A percentile compares a stretch with the other conserved stretches of the same genome.
These are phyloP conservation scores for Entomortierella parvispora DNA, from an alignment of 192 early-diverging fungal species.

Conservation along the genomic window DNA sequence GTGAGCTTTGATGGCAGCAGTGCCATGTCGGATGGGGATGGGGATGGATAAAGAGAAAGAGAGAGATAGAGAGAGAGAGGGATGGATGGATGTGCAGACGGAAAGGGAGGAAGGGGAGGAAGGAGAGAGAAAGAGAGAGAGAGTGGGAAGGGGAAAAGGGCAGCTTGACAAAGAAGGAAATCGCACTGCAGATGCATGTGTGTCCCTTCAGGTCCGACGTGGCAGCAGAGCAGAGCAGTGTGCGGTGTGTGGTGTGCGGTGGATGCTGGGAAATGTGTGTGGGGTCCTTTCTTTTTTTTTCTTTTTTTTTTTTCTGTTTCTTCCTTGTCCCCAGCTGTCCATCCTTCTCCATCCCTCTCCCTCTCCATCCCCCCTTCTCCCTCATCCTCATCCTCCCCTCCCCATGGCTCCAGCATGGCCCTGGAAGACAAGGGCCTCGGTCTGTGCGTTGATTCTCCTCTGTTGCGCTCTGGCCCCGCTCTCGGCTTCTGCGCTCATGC, in stretches of 20 bases:
- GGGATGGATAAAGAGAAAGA: background rate
- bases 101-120: constrained; percentile 2
- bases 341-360: background rate
- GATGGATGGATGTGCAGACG: background rate
- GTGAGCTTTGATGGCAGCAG: constrained; percentile 43
- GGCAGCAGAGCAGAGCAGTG: too few relatives aligned
- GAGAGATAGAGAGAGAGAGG: background rate
- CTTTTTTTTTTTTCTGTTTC: background rate
- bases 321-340: background rate
- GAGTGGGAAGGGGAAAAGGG: background rate
- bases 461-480: constrained; percentile 8
- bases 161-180: background rate
- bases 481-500: background rate
- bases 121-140: background rate
- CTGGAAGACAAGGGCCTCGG: constrained; percentile 6
- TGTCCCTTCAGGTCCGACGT: too few relatives aligned
- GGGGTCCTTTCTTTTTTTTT: background rate
- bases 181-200: too few relatives aligned
- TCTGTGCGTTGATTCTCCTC: constrained; percentile 18
- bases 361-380: background rate
- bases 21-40: constrained; percentile 19
- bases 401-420: constrained; percentile 27
- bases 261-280: background rate
- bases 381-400: background rate
- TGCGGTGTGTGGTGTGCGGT: too few relatives aligned